These are phyloP conservation scores for Endocarpon pusillum DNA, from an alignment of 495 filamentous ascomycete genomes.

Conservation along the genomic window DNA sequence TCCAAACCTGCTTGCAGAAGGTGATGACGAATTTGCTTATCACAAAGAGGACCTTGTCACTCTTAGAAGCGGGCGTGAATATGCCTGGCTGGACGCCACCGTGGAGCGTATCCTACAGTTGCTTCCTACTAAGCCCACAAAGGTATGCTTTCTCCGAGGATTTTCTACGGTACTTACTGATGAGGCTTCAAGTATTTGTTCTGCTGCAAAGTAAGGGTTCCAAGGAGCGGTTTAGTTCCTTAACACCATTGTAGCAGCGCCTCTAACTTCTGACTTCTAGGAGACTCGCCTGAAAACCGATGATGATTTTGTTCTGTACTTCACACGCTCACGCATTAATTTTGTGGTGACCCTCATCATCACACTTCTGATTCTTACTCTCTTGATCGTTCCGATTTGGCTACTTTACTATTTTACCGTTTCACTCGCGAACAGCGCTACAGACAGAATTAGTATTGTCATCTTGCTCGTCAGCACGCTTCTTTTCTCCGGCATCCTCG, in stretches of 20 bases:
- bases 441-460: not conserved
- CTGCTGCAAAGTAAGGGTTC: not conserved
- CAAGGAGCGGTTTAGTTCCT: not conserved
- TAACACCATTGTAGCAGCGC: not conserved
- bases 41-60: conserved; percentile 1
- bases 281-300: not conserved
- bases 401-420: not conserved
- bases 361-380: not conserved
- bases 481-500: not conserved
- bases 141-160: not conserved
- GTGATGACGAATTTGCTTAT: no score
- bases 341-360: conserved; percentile 1
- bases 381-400: not conserved
- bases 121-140: not conserved
- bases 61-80: conserved; percentile 1
- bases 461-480: not conserved
- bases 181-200: not conserved
- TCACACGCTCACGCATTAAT: not conserved
- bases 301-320: not conserved
- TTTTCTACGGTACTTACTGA: not conserved
- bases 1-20: no score
- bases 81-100: not conserved
- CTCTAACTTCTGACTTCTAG: not conserved
- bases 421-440: not conserved
- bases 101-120: not conserved